These are phyloP conservation scores for Apophysomyces ossiformis DNA, from an alignment of 371 early-diverging fungal genomes.

Conservation along the genomic window DNA sequence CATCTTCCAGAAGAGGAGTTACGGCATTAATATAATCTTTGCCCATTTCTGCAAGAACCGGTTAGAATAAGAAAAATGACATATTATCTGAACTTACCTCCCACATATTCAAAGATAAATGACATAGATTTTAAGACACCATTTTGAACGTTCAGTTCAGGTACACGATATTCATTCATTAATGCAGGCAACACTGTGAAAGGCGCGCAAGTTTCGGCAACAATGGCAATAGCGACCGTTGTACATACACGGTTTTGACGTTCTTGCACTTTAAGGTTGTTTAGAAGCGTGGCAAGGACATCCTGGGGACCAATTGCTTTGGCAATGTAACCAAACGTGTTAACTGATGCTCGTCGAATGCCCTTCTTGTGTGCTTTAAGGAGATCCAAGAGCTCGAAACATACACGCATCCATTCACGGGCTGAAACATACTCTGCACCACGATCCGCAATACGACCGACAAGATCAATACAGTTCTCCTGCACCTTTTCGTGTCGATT, in stretches of 20 bases:
- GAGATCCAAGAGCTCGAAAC: conserved; percentile 96
- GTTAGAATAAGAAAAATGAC: background rate
- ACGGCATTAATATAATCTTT: conserved; percentile 96
- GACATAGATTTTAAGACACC: conserved; percentile 95
- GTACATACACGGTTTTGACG: conserved; percentile 98
- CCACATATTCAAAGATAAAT: conserved; percentile 98
- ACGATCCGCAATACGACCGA: conserved; percentile 97
- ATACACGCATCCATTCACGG: conserved; percentile 99
- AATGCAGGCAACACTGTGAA: conserved; percentile 97
- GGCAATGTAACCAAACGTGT: conserved; percentile 98
- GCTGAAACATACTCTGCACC: conserved; percentile 98
- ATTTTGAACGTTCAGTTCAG: conserved; percentile 97
- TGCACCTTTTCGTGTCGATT: conserved; percentile 98
- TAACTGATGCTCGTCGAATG: conserved; percentile 94
- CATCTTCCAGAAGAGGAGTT: conserved; percentile 95
- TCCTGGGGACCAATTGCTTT: conserved; percentile 99
- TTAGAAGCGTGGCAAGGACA: conserved; percentile 94
- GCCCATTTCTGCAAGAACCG: conserved; percentile 71
- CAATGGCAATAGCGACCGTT: conserved; percentile 96
- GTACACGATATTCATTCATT: conserved; percentile 98
- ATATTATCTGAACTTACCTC: conserved; percentile 32
- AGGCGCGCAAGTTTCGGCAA: conserved; percentile 92
- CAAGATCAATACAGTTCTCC: conserved; percentile 91
- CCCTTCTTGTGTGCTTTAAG: conserved; percentile 96
- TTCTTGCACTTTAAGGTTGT: conserved; percentile 98